Conservation (phyloP, 1,139 yeast species). For the Lodderomyces orthopsilosis region DNA sequence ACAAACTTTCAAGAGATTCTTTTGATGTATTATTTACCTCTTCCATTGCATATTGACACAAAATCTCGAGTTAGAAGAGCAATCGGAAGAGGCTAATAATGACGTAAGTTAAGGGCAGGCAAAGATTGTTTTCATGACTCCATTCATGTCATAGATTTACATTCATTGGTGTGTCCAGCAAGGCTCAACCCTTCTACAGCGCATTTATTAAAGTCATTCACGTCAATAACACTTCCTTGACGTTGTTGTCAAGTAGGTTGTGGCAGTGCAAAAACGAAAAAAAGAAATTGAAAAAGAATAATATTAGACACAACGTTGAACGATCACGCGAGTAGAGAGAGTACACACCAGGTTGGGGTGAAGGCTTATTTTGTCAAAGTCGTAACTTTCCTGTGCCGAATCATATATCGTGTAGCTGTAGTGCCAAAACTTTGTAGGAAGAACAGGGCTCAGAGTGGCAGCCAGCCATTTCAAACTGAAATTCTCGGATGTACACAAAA, state of each 20-base stretch:
- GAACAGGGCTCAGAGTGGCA: neutral
- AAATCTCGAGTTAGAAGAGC: neutral
- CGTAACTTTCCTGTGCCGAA: too few relatives aligned
- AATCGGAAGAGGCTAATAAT: neutral
- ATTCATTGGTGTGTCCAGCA: too few relatives aligned
- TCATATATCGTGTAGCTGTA: too few relatives aligned
- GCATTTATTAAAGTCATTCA: too few relatives aligned
- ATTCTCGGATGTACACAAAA: neutral
- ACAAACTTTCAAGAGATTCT: too few relatives aligned
- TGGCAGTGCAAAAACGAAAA: neutral
- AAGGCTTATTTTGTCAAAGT: too few relatives aligned
- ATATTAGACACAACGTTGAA: neutral
- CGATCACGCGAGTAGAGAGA: neutral
- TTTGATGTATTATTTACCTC: too few relatives aligned
- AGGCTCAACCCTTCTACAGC: too few relatives aligned
- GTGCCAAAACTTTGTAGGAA: too few relatives aligned
- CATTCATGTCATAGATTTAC: too few relatives aligned
- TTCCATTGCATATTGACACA: neutral
- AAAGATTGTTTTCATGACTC: too few relatives aligned
- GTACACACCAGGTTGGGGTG: neutral
- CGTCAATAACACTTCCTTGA: neutral
- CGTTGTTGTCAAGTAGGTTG: neutral
- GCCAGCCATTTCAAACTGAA: neutral
- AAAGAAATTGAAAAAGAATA: neutral
- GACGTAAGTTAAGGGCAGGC: too few relatives aligned